Evolutionary conservation across 169 alveolate species (phyloP).

Genomic region (Cryptosporidium parvum): DNA sequence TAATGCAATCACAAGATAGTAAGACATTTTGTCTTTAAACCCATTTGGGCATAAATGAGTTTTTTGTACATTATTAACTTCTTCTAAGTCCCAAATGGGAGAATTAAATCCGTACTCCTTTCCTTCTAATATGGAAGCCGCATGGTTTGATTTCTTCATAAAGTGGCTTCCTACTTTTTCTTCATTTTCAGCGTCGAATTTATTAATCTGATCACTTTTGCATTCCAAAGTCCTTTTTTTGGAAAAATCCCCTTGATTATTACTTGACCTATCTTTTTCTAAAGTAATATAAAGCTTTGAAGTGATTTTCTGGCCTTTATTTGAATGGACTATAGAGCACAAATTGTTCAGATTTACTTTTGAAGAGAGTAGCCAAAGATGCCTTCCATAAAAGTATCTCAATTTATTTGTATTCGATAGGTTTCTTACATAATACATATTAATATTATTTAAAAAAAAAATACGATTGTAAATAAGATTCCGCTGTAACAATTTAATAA

Average conservation of each 20-base stretch:
- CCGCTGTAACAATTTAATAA: background rate
- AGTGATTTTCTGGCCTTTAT: background rate
- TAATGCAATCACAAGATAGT: constrained; percentile 75
- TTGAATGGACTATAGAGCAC: background rate
- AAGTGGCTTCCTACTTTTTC: background rate
- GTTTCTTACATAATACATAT: background rate
- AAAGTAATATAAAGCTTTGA: background rate
- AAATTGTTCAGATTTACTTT: background rate
- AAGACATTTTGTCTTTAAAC: constrained; percentile 81
- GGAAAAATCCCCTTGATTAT: background rate
- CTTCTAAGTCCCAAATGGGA: constrained; percentile 79
- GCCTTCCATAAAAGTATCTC: background rate
- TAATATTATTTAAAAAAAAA: background rate
- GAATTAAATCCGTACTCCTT: constrained; percentile 5
- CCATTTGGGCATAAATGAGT: constrained; percentile 78
- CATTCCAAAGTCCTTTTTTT: background rate
- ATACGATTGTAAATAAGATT: background rate
- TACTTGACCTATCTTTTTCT: background rate
- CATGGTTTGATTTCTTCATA: background rate
- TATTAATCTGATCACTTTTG: background rate
- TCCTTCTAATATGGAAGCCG: background rate
- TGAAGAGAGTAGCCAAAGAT: background rate
- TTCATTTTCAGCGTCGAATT: background rate
- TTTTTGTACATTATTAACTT: constrained; percentile 75
- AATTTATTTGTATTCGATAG: background rate